Percentiles rank a stretch among this genome's conserved stretches.
phyloP scores from a whole-genome alignment of 495 filamentous ascomycete genomes.

The Opeltia flavorubescens region DNA sequence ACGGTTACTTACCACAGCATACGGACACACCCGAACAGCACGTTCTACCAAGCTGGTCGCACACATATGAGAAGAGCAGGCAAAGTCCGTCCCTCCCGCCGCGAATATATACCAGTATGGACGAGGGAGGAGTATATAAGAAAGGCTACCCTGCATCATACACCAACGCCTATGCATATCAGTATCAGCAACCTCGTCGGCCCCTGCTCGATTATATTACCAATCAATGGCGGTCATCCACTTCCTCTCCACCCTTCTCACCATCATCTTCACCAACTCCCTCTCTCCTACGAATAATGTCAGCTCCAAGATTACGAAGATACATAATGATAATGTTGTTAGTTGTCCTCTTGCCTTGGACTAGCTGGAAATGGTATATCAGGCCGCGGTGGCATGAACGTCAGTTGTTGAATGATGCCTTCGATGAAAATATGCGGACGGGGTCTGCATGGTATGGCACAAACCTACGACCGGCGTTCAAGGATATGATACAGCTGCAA shows the following conservation, averaged over 20 bases:
- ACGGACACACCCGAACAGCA: not conserved
- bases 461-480: conserved; percentile 33
- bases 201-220: conserved; percentile 32
- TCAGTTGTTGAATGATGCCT: conserved; percentile 19
- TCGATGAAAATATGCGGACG: conserved; percentile 24
- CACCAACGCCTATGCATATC: conserved; percentile 12
- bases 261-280: conserved; percentile 11
- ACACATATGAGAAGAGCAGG: not conserved
- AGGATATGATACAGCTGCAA: conserved; percentile 33
- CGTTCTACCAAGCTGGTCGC: not conserved
- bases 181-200: conserved; percentile 9
- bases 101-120: conserved; percentile 1
- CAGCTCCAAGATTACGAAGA: conserved; percentile 34
- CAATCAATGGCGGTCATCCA: conserved; percentile 31
- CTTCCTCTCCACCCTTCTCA: conserved; percentile 18
- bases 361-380: conserved; percentile 28
- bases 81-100: not conserved
- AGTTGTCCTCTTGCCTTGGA: conserved; percentile 23
- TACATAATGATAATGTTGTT: conserved; percentile 30
- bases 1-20: not conserved
- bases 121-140: not conserved
- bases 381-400: conserved; percentile 28
- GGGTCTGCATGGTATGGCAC: conserved; percentile 32
- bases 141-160: conserved; percentile 3
- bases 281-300: conserved; percentile 17